Conservation (phyloP, 768 basidiomycete genomes). For the Lactarius sp. region DNA sequence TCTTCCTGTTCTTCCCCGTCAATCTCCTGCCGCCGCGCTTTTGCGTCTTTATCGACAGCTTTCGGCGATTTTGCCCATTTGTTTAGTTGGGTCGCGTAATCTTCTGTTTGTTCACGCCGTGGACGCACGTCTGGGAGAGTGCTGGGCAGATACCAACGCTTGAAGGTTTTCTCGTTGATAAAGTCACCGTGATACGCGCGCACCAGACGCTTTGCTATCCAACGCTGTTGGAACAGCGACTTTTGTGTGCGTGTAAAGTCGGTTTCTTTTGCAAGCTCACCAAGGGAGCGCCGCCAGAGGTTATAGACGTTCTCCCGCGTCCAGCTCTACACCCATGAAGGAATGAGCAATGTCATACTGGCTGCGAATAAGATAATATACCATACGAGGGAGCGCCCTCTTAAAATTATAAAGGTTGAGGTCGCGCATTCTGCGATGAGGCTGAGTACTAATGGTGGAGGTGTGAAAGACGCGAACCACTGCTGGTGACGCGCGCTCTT, state of each 20-base stretch:
- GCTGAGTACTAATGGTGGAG: not conserved
- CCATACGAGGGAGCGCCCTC: slow-evolving; percentile 78
- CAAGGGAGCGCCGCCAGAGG: slow-evolving; percentile 71
- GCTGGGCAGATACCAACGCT: slow-evolving; percentile 88
- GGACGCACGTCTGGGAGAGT: slow-evolving; percentile 83
- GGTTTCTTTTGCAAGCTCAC: slow-evolving; percentile 43
- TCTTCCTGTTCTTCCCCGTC: slow-evolving; percentile 43
- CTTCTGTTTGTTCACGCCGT: slow-evolving; percentile 39
- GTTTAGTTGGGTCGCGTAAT: slow-evolving; percentile 44
- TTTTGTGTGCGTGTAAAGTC: slow-evolving; percentile 51
- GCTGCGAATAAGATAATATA: slow-evolving; percentile 30
- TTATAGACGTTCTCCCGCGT: slow-evolving; percentile 83
- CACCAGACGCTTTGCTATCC: slow-evolving; percentile 79
- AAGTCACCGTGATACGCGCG: slow-evolving; percentile 95
- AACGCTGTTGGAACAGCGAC: slow-evolving; percentile 88
- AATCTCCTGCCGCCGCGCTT: slow-evolving; percentile 41
- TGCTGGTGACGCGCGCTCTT: too few relatives aligned
- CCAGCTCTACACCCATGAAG: slow-evolving; percentile 66
- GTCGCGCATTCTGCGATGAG: slow-evolving; percentile 40
- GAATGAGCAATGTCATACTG: not conserved
- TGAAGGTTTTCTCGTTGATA: slow-evolving; percentile 90
- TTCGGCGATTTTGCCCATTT: slow-evolving; percentile 49
- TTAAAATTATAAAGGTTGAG: slow-evolving; percentile 40
- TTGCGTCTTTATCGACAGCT: slow-evolving; percentile 44
- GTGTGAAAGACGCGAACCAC: not conserved